Evolutionary conservation across 768 basidiomycete species (phyloP), one percentile per base, ranked within the genome.

Genomic region (Rhodotorula diobovata): DNA sequence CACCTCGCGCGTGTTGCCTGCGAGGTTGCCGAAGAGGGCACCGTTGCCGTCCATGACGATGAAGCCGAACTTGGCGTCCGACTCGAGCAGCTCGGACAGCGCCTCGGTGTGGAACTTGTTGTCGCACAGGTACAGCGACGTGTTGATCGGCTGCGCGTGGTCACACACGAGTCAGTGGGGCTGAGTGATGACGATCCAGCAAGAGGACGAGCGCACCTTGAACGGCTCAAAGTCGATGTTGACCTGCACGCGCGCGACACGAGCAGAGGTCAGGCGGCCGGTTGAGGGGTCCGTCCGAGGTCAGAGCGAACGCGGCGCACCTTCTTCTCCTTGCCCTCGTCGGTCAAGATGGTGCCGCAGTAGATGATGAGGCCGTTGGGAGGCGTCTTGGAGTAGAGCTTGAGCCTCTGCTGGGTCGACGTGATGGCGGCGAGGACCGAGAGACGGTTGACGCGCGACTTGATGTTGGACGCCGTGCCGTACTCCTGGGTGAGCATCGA

Each of bases 11-110:
- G 96, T 95, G 82, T 98, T 98, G 59, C 96, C 96, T 0, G 95
- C 87, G 66, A 99, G 87, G 9, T 90, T 90, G 68, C 96, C 96
- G 77, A 97, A 98, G 46, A 99, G 88, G 11, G 93, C 90, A 48
- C 95, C 95, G 81, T 96, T 97, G 84, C 93, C 91, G 78, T 96
- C 95, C 95, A 98, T 98, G 79, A 98, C 92, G 81, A 99, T 96
- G 85, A 99, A 99, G 39, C 93, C 96, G 81, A 98, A 99, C 79
- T 91, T 90, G 75, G 91, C 90, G 81, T 99, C 96, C 30, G 91
- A 93, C 82, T 98, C 95, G 72, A 99, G 86, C 59, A 99, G 87
- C 79, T 98, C 96, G 39, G 91, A 90, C 34, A 99, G 86, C 0
- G 93, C 94, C 79, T 97, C 96, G 2, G 96, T 98, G 84, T 98